Evolutionary conservation across 768 basidiomycete species (phyloP).

Genomic region (Hericium coralloides): DNA sequence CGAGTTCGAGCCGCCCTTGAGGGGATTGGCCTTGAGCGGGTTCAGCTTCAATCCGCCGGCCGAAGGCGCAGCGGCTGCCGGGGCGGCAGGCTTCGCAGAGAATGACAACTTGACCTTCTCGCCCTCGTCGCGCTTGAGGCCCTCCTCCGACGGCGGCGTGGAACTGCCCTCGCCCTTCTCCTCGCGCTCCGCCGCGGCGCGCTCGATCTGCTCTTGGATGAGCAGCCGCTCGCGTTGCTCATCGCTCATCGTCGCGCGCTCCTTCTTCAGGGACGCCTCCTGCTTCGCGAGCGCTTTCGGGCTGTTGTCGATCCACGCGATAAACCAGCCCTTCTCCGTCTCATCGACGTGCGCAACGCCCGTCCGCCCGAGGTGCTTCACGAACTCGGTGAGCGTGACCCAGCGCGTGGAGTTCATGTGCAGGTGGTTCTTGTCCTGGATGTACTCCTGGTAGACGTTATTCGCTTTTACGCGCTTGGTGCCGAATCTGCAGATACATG

Average conservation of each 20-base stretch:
- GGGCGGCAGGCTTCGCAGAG: constrained; percentile 41
- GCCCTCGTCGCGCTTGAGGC: constrained; percentile 63
- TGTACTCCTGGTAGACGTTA: constrained; percentile 96
- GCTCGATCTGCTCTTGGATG: constrained; percentile 89
- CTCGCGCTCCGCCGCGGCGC: constrained; percentile 52
- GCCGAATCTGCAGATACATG: constrained; percentile 49
- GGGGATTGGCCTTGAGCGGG: constrained; percentile 53
- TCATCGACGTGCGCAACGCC: constrained; percentile 93
- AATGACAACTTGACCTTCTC: constrained; percentile 75
- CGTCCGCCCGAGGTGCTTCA: constrained; percentile 76
- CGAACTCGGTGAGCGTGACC: constrained; percentile 96
- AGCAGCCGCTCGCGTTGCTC: constrained; percentile 88
- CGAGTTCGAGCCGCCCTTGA: constrained; percentile 50
- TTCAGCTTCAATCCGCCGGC: constrained; percentile 49
- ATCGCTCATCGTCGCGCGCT: constrained; percentile 83
- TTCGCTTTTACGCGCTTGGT: constrained; percentile 95
- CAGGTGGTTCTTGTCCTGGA: constrained; percentile 84
- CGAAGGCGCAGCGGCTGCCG: constrained; percentile 23
- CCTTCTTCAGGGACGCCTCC: constrained; percentile 87
- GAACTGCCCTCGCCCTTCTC: constrained; percentile 20
- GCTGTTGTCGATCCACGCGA: constrained; percentile 95
- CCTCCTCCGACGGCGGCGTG: constrained; percentile 41
- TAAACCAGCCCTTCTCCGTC: constrained; percentile 97
- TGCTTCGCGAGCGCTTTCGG: constrained; percentile 91
- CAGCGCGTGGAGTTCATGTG: constrained; percentile 99